These are phyloP conservation scores for Aspergillus clavatus DNA, from an alignment of 2,329 filamentous ascomycete genomes.

Conservation along the genomic window DNA sequence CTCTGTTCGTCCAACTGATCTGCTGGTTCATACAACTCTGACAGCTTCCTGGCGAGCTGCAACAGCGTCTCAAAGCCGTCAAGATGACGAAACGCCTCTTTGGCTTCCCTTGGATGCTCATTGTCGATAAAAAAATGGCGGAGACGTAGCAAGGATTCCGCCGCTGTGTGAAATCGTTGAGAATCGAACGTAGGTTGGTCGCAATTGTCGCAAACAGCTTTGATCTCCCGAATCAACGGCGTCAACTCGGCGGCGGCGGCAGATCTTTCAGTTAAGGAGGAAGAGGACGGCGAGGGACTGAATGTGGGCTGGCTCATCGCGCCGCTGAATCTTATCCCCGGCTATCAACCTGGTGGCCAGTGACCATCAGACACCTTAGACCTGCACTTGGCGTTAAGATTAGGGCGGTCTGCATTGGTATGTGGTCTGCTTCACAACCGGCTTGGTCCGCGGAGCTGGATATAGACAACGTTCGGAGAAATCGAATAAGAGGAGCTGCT, in stretches of 20 bases:
- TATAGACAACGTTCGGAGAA: not conserved
- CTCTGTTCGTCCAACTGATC: conserved; percentile 57
- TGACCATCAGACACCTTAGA: conserved; percentile 34
- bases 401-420: conserved; percentile 34
- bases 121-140: conserved; percentile 59
- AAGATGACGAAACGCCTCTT: conserved; percentile 79
- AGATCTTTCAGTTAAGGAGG: conserved; percentile 32
- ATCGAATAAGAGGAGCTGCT: conserved; percentile 10
- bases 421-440: conserved; percentile 11
- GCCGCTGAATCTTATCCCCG: conserved; percentile 32
- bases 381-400: conserved; percentile 25
- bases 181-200: conserved; percentile 26
- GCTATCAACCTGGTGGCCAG: conserved; percentile 27
- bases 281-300: conserved; percentile 24
- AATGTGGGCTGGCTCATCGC: conserved; percentile 29
- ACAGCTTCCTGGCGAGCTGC: conserved; percentile 63
- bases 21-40: conserved; percentile 66
- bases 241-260: conserved; percentile 34
- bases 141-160: conserved; percentile 59
- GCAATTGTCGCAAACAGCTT: conserved; percentile 28
- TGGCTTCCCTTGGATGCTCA: conserved; percentile 48
- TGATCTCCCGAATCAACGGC: conserved; percentile 36
- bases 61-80: conserved; percentile 73
- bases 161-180: conserved; percentile 40
- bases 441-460: not conserved